phyloP scores from a whole-genome alignment of 768 basidiomycete genomes.

The Mycena chlorophos region DNA sequence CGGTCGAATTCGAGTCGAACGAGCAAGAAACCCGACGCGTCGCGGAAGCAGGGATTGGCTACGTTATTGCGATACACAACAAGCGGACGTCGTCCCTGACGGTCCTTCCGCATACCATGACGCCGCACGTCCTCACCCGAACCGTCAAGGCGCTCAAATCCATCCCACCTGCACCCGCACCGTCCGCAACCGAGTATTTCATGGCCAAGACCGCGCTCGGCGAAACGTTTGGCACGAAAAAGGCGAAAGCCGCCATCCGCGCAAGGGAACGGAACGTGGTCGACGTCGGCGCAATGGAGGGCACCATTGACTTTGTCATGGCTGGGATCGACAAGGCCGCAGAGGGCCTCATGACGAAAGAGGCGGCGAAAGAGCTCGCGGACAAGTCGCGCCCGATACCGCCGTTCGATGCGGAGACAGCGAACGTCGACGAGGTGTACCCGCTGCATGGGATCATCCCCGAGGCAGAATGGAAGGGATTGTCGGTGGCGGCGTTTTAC shows the following conservation, averaged over 20 bases:
- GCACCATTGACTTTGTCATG: slow-evolving; percentile 79
- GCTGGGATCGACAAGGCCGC: slow-evolving; percentile 78
- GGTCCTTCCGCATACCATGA: slow-evolving; percentile 65
- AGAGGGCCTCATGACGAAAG: slow-evolving; percentile 67
- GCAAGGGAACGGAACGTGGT: slow-evolving; percentile 88
- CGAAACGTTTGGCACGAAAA: slow-evolving; percentile 93
- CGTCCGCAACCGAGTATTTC: slow-evolving; percentile 52
- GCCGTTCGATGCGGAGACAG: slow-evolving; percentile 64
- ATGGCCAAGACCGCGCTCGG: slow-evolving; percentile 79
- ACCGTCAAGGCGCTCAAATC: slow-evolving; percentile 85
- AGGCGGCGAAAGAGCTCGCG: slow-evolving; percentile 63
- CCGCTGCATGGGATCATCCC: slow-evolving; percentile 75
- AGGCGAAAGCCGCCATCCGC: slow-evolving; percentile 82
- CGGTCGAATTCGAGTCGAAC: slow-evolving; percentile 77
- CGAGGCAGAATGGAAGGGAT: slow-evolving; percentile 74
- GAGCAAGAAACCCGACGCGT: slow-evolving; percentile 51
- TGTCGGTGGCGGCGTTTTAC: slow-evolving; percentile 59
- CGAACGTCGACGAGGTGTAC: slow-evolving; percentile 72
- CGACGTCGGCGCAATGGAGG: slow-evolving; percentile 85
- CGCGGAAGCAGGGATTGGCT: slow-evolving; percentile 67
- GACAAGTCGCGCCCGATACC: slow-evolving; percentile 77
- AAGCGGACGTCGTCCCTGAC: slow-evolving; percentile 70
- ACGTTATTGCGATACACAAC: slow-evolving; percentile 82
- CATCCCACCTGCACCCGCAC: slow-evolving; percentile 49
- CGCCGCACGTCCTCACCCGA: slow-evolving; percentile 67